Conservation (phyloP, 176 grass and related monocot genomes). For the Zizania latifolia region DNA sequence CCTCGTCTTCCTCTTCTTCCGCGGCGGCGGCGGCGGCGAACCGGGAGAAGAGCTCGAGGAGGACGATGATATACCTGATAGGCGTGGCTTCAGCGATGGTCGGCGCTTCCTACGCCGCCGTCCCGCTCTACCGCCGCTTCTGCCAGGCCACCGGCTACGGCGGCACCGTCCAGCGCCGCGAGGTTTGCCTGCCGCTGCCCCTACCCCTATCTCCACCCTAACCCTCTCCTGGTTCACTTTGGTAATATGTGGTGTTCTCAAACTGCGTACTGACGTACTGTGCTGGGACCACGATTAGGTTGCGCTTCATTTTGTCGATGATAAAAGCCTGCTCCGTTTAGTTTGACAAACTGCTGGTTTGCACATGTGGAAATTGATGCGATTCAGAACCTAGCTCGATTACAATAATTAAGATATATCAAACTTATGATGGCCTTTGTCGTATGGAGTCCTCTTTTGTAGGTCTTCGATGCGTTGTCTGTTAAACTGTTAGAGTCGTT, state of each 20-base stretch:
- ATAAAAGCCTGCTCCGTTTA: not conserved
- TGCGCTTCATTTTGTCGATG: not conserved
- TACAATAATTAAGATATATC: no score
- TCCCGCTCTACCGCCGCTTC: constrained; percentile 80
- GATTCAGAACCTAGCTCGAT: not conserved
- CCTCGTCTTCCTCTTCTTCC: constrained; percentile 19
- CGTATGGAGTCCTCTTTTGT: no score
- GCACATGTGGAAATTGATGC: not conserved
- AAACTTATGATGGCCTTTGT: no score
- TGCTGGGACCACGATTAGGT: not conserved
- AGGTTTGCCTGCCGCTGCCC: no score
- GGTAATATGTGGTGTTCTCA: not conserved
- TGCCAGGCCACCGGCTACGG: constrained; percentile 82
- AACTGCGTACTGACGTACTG: not conserved
- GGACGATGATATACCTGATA: constrained; percentile 63
- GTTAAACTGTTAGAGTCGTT: not conserved
- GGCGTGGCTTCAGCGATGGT: constrained; percentile 72
- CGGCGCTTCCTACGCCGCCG: constrained; percentile 86
- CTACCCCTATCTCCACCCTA: no score
- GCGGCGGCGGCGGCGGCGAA: constrained; percentile 7
- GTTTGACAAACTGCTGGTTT: not conserved
- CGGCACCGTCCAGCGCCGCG: constrained; percentile 61
- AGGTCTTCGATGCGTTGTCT: not conserved
- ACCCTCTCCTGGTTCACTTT: no score
- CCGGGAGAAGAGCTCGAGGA: constrained; percentile 72